phyloP scores from a whole-genome alignment of 257 asterid genomes.

The Solanum boliviense region DNA sequence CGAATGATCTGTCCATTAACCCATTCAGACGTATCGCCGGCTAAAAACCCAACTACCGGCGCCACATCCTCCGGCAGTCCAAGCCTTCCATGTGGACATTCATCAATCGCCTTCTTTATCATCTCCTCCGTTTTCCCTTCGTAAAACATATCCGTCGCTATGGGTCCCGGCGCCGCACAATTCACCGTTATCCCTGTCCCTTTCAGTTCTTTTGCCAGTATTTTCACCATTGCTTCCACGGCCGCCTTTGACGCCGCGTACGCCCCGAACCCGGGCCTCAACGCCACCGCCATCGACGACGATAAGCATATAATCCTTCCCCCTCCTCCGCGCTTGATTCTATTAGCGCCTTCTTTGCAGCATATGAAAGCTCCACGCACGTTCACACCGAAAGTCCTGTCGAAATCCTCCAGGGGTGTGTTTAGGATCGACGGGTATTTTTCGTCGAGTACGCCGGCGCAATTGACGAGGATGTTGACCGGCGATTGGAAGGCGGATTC shows the following conservation, averaged over 20 bases:
- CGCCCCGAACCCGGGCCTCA: constrained; percentile 44
- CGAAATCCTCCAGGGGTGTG: constrained; percentile 43
- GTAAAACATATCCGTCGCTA: constrained; percentile 56
- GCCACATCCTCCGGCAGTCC: constrained; percentile 54
- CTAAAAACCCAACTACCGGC: constrained; percentile 45
- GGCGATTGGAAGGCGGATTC: constrained; percentile 36
- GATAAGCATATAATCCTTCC: constrained; percentile 53
- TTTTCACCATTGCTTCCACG: constrained; percentile 65
- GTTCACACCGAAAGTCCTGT: constrained; percentile 39
- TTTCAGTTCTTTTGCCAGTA: constrained; percentile 59
- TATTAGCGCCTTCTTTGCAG: constrained; percentile 42
- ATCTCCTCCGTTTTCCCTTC: constrained; percentile 46
- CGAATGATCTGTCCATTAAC: constrained; percentile 51
- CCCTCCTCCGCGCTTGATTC: constrained; percentile 56
- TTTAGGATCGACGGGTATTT: constrained; percentile 39
- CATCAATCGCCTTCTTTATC: constrained; percentile 28
- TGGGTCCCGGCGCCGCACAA: constrained; percentile 54
- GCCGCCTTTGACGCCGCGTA: constrained; percentile 72
- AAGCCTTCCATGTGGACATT: constrained; percentile 48
- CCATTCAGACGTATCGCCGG: constrained; percentile 51
- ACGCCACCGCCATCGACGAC: constrained; percentile 33
- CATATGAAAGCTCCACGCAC: constrained; percentile 51
- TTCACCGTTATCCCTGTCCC: constrained; percentile 63
- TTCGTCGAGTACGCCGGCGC: constrained; percentile 38
- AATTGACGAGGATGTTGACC: constrained; percentile 43